Conservation (phyloP, 768 basidiomycete genomes). For the Rhodotorula diobovata region DNA sequence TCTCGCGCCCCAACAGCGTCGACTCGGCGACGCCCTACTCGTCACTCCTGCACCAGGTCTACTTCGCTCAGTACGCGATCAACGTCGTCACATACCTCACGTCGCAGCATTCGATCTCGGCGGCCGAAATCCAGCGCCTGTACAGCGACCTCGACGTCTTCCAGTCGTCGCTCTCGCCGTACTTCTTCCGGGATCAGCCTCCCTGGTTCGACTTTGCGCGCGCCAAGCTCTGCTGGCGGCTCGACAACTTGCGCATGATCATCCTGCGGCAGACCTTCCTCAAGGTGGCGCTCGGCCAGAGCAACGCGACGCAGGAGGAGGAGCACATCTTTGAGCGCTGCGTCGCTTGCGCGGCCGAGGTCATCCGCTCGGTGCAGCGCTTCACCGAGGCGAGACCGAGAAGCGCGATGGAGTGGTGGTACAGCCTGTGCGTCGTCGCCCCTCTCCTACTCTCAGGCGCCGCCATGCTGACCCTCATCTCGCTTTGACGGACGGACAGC, state of each 20-base stretch:
- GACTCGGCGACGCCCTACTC: background rate
- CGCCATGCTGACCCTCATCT: background rate
- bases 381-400: background rate
- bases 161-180: background rate
- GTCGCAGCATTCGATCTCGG: background rate
- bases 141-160: background rate
- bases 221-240: background rate
- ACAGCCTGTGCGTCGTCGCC: background rate
- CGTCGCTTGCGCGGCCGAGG: background rate
- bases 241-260: conserved; percentile 7
- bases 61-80: background rate
- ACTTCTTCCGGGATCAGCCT: background rate
- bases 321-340: background rate
- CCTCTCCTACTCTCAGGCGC: background rate
- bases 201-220: conserved; percentile 5
- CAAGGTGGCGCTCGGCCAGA: background rate
- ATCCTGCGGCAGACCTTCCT: conserved; percentile 5
- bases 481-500: background rate
- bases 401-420: conserved; percentile 5
- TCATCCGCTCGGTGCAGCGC: background rate
- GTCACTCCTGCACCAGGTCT: background rate
- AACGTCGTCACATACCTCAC: background rate
- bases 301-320: background rate
- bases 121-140: background rate
- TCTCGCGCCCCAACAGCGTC: background rate